A percentile compares a stretch with the other conserved stretches of the same genome.
Conservation (phyloP, 768 basidiomycete genomes). For the Suillus subalutaceus region DNA sequence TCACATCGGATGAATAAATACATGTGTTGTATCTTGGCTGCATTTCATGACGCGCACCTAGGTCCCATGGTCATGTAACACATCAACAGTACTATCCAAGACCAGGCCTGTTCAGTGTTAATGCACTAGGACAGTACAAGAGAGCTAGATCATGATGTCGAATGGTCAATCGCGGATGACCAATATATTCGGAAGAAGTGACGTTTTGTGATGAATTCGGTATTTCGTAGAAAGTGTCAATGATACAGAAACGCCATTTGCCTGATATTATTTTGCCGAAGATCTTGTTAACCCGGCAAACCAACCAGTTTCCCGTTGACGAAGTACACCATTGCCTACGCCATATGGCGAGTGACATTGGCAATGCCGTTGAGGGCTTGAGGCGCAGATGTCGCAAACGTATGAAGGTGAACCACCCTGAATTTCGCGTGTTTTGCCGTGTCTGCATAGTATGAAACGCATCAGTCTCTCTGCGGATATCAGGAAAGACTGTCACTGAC, state of each 20-base stretch:
- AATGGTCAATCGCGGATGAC: neutral
- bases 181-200: neutral
- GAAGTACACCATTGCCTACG: neutral
- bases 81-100: neutral
- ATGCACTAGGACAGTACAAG: neutral
- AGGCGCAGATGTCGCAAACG: constrained; percentile 28
- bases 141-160: neutral
- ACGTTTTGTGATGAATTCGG: neutral
- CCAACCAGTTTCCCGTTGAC: neutral
- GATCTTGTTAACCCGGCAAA: neutral
- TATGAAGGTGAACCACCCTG: constrained; percentile 33
- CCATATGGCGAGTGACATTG: constrained; percentile 28
- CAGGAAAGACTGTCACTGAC: constrained; percentile 17
- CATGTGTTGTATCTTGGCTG: too few relatives aligned
- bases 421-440: constrained; percentile 31
- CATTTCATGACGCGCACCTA: too few relatives aligned
- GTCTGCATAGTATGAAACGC: constrained; percentile 16
- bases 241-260: neutral
- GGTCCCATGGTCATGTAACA: neutral
- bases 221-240: neutral
- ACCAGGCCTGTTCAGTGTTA: neutral
- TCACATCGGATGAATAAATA: too few relatives aligned
- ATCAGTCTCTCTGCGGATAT: neutral
- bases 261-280: constrained; percentile 4
- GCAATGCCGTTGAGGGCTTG: constrained; percentile 22